Conservation (phyloP, 1,284 basidiomycete genomes). For the Melanopsichium pennsylvanicum region DNA sequence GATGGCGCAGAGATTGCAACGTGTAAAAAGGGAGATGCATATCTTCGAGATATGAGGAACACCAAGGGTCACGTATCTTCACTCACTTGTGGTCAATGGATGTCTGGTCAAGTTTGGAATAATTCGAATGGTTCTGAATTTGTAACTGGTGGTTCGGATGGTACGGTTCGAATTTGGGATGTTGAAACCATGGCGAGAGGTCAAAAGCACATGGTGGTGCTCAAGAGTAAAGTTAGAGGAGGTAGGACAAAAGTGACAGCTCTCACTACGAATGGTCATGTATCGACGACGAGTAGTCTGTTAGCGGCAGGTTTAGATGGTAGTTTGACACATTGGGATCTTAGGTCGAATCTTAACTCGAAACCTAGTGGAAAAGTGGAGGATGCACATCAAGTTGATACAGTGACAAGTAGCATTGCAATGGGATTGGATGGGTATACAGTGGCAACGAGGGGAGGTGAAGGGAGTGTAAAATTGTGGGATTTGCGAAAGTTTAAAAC, state of each 20-base stretch:
- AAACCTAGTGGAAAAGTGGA: slow-evolving; percentile 85
- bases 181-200: slow-evolving; percentile 76
- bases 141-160: slow-evolving; percentile 92
- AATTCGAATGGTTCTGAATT: too few species aligned
- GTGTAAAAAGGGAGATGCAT: slow-evolving; percentile 91
- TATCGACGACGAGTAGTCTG: too few species aligned
- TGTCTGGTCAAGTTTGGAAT: slow-evolving; percentile 81
- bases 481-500: slow-evolving; percentile 87
- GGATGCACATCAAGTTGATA: slow-evolving; percentile 81
- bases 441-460: slow-evolving; percentile 80
- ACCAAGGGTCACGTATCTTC: slow-evolving; percentile 94
- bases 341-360: slow-evolving; percentile 83
- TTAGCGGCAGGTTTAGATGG: slow-evolving; percentile 81
- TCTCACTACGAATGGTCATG: slow-evolving; percentile 1
- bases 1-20: slow-evolving; percentile 50
- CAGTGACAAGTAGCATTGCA: slow-evolving; percentile 81
- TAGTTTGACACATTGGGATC: slow-evolving; percentile 88
- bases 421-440: slow-evolving; percentile 81
- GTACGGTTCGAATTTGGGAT: slow-evolving; percentile 97
- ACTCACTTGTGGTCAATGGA: slow-evolving; percentile 86
- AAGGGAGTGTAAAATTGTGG: slow-evolving; percentile 96
- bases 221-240: slow-evolving; percentile 95
- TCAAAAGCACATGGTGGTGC: slow-evolving; percentile 90
- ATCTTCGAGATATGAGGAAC: slow-evolving; percentile 97
- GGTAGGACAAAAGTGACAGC: slow-evolving; percentile 88